A percentile compares a stretch with the other conserved stretches of the same genome.
phyloP scores from a whole-genome alignment of 805 yeast species.

The Candida manassasensis region DNA sequence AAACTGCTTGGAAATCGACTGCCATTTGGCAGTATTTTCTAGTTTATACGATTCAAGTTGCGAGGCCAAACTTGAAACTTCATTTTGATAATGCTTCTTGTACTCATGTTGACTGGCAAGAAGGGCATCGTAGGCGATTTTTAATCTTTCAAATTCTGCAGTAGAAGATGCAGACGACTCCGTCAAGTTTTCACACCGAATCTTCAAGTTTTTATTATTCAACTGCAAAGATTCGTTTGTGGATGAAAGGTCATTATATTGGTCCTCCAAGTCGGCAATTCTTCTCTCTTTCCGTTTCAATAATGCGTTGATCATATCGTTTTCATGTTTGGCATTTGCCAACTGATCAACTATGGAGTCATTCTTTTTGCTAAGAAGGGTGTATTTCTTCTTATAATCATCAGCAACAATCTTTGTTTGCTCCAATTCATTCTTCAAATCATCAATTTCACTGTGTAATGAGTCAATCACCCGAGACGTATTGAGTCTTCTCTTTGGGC shows the following conservation, averaged over 20 bases:
- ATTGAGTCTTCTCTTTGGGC: conserved; percentile 18
- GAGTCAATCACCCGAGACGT: conserved; percentile 46
- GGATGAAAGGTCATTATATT: conserved; percentile 44
- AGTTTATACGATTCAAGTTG: conserved; percentile 34
- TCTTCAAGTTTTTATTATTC: conserved; percentile 46
- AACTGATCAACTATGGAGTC: conserved; percentile 57
- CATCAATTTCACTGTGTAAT: conserved; percentile 43
- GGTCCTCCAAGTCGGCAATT: conserved; percentile 60
- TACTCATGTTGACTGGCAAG: conserved; percentile 49
- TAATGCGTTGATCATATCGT: conserved; percentile 66
- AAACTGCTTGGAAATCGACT: conserved; percentile 33
- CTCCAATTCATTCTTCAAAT: conserved; percentile 42
- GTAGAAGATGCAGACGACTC: conserved; percentile 40
- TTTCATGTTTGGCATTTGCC: conserved; percentile 71
- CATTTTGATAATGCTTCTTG: conserved; percentile 43
- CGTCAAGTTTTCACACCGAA: conserved; percentile 45
- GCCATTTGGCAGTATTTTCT: conserved; percentile 30
- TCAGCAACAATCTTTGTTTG: conserved; percentile 33
- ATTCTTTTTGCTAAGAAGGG: conserved; percentile 43
- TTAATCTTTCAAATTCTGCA: conserved; percentile 52
- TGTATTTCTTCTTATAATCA: conserved; percentile 51
- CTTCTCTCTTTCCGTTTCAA: conserved; percentile 68
- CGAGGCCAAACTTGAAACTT: conserved; percentile 34
- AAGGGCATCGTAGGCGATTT: conserved; percentile 56
- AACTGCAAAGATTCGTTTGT: conserved; percentile 45